Evolutionary conservation across 169 alveolate genomes (phyloP).

Genomic region (Eimeria acervulina): DNA sequence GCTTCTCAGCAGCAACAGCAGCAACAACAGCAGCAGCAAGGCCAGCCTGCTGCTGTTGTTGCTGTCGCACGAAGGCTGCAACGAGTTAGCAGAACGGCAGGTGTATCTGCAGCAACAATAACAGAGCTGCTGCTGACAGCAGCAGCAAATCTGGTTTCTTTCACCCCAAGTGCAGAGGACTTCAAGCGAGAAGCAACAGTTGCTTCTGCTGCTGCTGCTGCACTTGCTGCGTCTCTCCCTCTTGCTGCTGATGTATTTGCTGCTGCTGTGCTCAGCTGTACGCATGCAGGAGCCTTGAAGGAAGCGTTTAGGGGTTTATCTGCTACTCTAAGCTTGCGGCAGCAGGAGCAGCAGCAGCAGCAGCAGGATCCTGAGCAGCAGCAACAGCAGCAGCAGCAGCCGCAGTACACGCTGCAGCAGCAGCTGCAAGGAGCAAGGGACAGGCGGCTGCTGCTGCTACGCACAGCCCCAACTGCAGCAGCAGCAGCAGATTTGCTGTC

Average conservation of each 20-base stretch:
- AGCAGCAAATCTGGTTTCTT: conserved; percentile 41
- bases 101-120: not conserved
- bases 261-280: conserved; percentile 33
- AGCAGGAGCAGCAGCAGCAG: conserved; percentile 39
- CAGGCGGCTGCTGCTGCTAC: conserved; percentile 22
- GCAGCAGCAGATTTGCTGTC: conserved; percentile 36
- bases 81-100: not conserved
- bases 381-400: conserved; percentile 44
- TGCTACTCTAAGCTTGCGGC: conserved; percentile 46
- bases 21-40: conserved; percentile 3
- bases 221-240: not conserved
- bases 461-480: conserved; percentile 25
- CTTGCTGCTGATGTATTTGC: conserved; percentile 19
- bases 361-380: not conserved
- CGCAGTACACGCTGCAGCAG: conserved; percentile 11
- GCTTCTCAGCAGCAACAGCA: conserved; percentile 15
- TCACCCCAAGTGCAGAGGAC: not conserved
- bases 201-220: not conserved
- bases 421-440: not conserved
- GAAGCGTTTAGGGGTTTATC: conserved; percentile 45
- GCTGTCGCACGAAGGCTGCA: not conserved
- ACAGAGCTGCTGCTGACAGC: conserved; percentile 60
- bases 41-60: conserved; percentile 17
- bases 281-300: conserved; percentile 34
- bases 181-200: not conserved